phyloP scores from a whole-genome alignment of 768 basidiomycete genomes.

The Auriculariales sp. region DNA sequence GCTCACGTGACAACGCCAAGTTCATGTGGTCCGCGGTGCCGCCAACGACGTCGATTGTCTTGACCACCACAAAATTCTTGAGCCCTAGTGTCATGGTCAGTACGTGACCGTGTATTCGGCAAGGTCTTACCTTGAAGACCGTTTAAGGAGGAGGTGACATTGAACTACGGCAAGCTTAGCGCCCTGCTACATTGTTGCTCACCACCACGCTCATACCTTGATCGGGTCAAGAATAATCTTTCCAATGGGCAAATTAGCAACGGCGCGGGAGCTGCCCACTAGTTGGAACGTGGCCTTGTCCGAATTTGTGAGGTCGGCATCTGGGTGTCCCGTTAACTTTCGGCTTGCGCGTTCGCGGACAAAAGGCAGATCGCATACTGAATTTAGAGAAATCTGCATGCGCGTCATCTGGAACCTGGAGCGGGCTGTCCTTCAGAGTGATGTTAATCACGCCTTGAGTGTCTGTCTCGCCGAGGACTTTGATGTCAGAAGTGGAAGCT shows the following conservation, averaged over 20 bases:
- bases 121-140: constrained; percentile 52
- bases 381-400: constrained; percentile 42
- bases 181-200: too few relatives aligned
- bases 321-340: too few relatives aligned
- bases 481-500: constrained; percentile 46
- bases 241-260: constrained; percentile 48
- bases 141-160: constrained; percentile 44
- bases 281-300: constrained; percentile 34
- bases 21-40: constrained; percentile 44
- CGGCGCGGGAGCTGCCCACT: constrained; percentile 41
- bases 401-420: constrained; percentile 32
- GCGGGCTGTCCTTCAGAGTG: constrained; percentile 35
- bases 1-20: constrained; percentile 41
- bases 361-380: constrained; percentile 49
- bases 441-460: constrained; percentile 56
- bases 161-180: too few relatives aligned
- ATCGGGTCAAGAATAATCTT: constrained; percentile 57
- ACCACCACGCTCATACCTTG: too few relatives aligned
- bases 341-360: too few relatives aligned
- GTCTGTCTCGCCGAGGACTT: constrained; percentile 33
- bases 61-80: constrained; percentile 38
- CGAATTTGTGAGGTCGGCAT: constrained; percentile 38
- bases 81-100: too few relatives aligned
- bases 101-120: too few relatives aligned
- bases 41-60: constrained; percentile 48